Base-by-base conservation (phyloP, 1,284 basidiomycete species). In the Puccinia sorghi region DNA sequence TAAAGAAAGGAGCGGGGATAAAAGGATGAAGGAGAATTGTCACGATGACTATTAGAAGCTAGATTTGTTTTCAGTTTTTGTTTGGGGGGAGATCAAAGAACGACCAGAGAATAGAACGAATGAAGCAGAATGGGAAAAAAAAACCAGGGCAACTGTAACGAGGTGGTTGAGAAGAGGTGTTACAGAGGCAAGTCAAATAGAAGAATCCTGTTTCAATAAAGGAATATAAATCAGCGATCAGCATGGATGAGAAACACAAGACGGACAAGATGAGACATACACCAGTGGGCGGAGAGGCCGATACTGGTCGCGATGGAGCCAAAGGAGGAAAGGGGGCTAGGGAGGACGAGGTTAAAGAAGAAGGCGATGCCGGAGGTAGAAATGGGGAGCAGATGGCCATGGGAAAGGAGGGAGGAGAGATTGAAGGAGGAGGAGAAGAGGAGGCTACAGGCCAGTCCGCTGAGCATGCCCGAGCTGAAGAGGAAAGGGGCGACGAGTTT, bases 281-380 rank as follows among this genome's bases (percentile, higher is more conserved):
- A 32, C 56, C 56, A 59, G 3, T 59, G 56, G 15, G 56, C 56
- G 56, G 17, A 59, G 25, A 64, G 11, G 22, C 63, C 63, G 20
- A 64, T 1, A 20, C 63, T 64, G 15, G 63, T 46, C 5, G 4
- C 43, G 20, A 64, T 64, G 20, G 20, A 11, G 20, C 63, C 63
- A 5, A 25, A 39, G 13, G 22, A 2, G 17, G 22, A 64, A 12
- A 39, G 15, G 15, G 63, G 20, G 11, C 7, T n/a, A 20, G 63
- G 63, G 43, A 64, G 43, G 22, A 43, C n/a, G 39, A 64, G n/a
- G 63, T 43, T 41, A 20, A 64, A 43, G 63, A 64, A 64, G 6
- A 64, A 6, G 22, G 39, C 63, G 39, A 64, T 64, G 15, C 63
- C 63, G 17, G 37, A 64, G 6, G 63, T 43, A 7, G 63, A 64